Evolutionary conservation across 2,329 filamentous ascomycete genomes (phyloP).

Genomic region (Rachicladosporium sp.): DNA sequence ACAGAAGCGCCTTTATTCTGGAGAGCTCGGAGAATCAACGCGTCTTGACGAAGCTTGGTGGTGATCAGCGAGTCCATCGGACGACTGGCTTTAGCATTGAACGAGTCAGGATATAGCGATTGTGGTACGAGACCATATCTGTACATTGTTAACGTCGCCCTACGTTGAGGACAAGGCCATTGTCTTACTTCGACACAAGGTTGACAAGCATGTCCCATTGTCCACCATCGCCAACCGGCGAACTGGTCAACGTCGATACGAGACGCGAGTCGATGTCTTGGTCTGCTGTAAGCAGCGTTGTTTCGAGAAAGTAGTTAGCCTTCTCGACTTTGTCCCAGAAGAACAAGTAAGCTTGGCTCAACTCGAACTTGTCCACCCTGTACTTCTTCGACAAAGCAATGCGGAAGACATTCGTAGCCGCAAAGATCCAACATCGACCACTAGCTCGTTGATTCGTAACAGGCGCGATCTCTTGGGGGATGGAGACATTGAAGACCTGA

Average conservation of each 20-base stretch:
- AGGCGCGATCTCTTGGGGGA: constrained; percentile 68
- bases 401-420: constrained; percentile 80
- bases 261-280: constrained; percentile 62
- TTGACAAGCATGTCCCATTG: constrained; percentile 90
- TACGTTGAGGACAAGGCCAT: no score
- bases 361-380: constrained; percentile 63
- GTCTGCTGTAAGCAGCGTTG: constrained; percentile 60
- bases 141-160: neutral
- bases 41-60: constrained; percentile 76
- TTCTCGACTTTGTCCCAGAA: constrained; percentile 95
- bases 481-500: constrained; percentile 72
- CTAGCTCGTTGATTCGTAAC: constrained; percentile 75
- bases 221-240: constrained; percentile 67
- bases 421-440: constrained; percentile 85
- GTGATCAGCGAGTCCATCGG: constrained; percentile 64
- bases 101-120: constrained; percentile 67
- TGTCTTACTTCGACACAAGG: constrained; percentile 67
- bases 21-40: constrained; percentile 55
- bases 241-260: constrained; percentile 54
- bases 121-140: constrained; percentile 82
- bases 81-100: constrained; percentile 59
- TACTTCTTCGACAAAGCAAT: constrained; percentile 80
- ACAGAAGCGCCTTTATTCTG: constrained; percentile 27
- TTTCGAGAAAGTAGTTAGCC: constrained; percentile 78
- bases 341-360: constrained; percentile 81